Base-by-base conservation (phyloP, 2,329 filamentous ascomycete genomes). In the Knufia fluminis region DNA sequence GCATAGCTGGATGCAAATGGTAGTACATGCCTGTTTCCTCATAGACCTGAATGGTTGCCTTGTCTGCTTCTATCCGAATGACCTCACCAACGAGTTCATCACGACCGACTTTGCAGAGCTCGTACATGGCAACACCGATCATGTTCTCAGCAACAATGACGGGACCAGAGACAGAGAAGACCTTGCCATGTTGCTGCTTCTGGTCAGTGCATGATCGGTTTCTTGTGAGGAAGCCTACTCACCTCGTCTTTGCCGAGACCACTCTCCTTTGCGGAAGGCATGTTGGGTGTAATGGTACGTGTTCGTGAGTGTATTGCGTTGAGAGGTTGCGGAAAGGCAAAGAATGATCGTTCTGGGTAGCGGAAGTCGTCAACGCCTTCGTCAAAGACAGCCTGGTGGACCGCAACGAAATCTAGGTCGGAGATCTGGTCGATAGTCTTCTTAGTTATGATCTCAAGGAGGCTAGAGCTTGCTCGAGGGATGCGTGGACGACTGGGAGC, bases 51-150 rank as follows among this genome's bases (percentile, higher is more conserved):
- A 98, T 94, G 44, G 90, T 95, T 60, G 89, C 90, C 73, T 91
- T 94, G 70, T 98, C 92, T 68, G 76, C 84, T 64, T 87, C 92
- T 72, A 98, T 94, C 68, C 92, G 86, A 77, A 98, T 98, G 70
- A 98, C 92, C 72, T 98, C 92, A 67, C 92, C 92, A 55, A 94
- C 85, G 53, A 98, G 82, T 66, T 85, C 80, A 65, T 95, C 88
- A 66, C 95, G 82, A 61, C 92, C 90, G 61, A 98, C 91, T 74
- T 79, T 85, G 68, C 94, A 90, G 75, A 98, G 78, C 75, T 98
- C 92, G 81, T 97, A 96, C 92, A 98, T 98, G 70, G 92, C 90
- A 78, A 92, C 92, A 69, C 92, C 92, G 66, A 91, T 88, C 90
- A 98, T 95, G 71, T 96, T 83, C 75, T 97, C 91, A 67, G 91